Percentiles rank a stretch among this genome's conserved stretches.
Evolutionary conservation across 768 basidiomycete genomes (phyloP).

Genomic region (Trametes maxima): DNA sequence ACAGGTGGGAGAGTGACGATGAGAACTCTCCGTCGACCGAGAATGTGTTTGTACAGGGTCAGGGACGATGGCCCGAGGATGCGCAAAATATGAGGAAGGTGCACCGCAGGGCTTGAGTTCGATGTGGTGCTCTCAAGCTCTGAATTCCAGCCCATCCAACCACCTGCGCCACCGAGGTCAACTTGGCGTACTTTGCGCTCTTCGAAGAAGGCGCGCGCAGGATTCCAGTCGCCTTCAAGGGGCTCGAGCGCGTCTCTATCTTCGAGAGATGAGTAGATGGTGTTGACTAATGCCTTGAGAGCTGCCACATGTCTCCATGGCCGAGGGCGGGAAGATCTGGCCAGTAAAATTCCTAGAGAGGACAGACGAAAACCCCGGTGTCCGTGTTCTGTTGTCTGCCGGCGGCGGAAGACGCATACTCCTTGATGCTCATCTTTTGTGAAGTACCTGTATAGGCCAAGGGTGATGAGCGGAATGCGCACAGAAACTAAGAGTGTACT

Average conservation of each 20-base stretch:
- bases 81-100: constrained; percentile 74
- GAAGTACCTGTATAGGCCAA: constrained; percentile 57
- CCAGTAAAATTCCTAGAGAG: constrained; percentile 74
- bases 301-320: constrained; percentile 74
- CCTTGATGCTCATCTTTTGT: constrained; percentile 69
- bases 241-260: constrained; percentile 50
- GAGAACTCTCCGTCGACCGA: constrained; percentile 73
- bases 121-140: constrained; percentile 57
- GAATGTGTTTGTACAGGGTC: constrained; percentile 78
- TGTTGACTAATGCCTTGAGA: constrained; percentile 59
- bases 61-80: constrained; percentile 79
- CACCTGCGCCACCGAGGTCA: constrained; percentile 56
- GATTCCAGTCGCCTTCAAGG: constrained; percentile 62
- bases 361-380: constrained; percentile 82
- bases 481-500: no score
- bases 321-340: constrained; percentile 62
- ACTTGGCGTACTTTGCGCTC: constrained; percentile 53
- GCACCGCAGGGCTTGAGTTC: constrained; percentile 56
- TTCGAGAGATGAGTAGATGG: constrained; percentile 55
- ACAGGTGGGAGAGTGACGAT: constrained; percentile 82
- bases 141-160: constrained; percentile 69
- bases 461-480: background rate
- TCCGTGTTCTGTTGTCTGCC: constrained; percentile 66
- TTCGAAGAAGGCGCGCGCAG: constrained; percentile 64
- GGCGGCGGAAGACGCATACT: constrained; percentile 73